Base-by-base conservation (phyloP, 495 filamentous ascomycete species). In the Amorphotheca resinae region DNA sequence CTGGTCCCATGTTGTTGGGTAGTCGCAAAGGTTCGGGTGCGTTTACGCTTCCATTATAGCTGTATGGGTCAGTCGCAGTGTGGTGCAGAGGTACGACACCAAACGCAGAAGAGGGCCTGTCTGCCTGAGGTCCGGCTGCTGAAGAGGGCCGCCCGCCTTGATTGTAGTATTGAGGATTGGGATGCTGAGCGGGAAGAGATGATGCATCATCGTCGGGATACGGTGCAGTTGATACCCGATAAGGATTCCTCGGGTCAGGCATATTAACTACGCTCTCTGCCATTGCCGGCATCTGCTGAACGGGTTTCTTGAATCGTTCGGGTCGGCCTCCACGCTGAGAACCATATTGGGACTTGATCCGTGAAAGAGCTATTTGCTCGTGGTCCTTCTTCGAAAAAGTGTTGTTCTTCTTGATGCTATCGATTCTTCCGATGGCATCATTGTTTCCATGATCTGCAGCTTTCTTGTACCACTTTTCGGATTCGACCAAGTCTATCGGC, bases 331-430 rank as follows among this genome's bases (percentile, higher is more conserved):
- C 79, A 44, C 82, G 74, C 52, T 85, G 81, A 22, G 88, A 93
- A 16, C 86, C 91, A 57, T 96, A 82, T 52, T 86, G 80, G 1
- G 88, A 93, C 60, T 88, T 89, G 65, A 98, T 95, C 22, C 84
- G 76, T 14, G 77, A 75, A 46, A 98, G 77, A 1, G 93, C 89
- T 46, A 93, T 76, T 39, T 86, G 81, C 58, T 96, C 87, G 59
- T 96, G 91, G 55, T 98, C 91, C 56, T 80, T 76, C 60, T 84
- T 83, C 8, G 85, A 88, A 30, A 98, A 68, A 2, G 81, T 85
- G 61, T 86, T 88, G 43, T 86, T 84, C 53, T 84, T 78, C 17
- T 76, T 81, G 42, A 98, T 82, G 35, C 84, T 82, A 33, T 93
- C 85, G 45, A 98, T 74, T 32, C 91, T 72, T 39, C 69, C 74